Evolutionary conservation across 192 early-diverging fungal genomes (phyloP).

Genomic region (Chytriomyces sp.): DNA sequence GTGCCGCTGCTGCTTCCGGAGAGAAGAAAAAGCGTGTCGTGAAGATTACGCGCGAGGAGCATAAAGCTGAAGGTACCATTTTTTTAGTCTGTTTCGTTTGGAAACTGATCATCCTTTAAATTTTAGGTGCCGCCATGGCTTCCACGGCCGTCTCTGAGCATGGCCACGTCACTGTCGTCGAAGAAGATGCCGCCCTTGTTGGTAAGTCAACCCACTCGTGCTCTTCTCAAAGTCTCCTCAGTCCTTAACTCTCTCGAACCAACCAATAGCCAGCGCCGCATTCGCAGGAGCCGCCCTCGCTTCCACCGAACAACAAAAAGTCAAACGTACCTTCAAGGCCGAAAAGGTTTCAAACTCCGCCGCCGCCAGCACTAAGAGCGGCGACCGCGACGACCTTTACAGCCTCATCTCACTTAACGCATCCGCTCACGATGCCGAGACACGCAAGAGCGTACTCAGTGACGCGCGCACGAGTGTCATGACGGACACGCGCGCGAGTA

Average conservation of each 20-base stretch:
- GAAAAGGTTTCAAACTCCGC: no score
- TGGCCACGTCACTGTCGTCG: no score
- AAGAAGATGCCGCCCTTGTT: no score
- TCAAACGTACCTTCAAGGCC: background rate
- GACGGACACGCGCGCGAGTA: background rate
- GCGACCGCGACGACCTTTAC: background rate
- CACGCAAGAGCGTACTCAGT: background rate
- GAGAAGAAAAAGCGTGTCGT: background rate
- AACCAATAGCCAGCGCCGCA: background rate
- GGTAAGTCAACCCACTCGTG: no score
- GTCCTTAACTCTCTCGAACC: no score
- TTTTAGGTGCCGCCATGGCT: no score
- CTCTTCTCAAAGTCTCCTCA: no score
- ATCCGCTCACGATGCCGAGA: background rate
- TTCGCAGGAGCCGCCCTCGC: constrained; percentile 1
- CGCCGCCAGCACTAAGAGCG: background rate
- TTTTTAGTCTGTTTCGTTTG: background rate
- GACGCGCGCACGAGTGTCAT: background rate
- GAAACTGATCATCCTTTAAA: background rate
- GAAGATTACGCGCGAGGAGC: background rate
- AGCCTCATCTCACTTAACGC: background rate
- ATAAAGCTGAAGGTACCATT: background rate
- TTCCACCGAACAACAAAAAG: background rate
- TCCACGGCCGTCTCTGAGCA: no score
- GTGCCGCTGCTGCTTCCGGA: background rate